Evolutionary conservation across 2,329 filamentous ascomycete genomes (phyloP).

Genomic region (Dactylellina cionopaga): DNA sequence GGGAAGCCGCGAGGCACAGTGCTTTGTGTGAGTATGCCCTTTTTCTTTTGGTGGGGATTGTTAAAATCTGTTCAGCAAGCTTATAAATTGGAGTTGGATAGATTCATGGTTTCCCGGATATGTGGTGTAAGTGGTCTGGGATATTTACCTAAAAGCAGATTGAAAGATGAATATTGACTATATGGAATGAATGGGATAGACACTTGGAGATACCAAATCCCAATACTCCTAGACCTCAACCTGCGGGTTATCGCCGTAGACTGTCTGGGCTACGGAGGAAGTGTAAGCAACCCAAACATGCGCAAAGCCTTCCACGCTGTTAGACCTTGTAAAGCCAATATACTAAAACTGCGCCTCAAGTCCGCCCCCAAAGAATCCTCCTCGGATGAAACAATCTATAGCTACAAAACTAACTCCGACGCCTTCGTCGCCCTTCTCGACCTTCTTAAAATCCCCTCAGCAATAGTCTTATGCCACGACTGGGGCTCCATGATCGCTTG

Average conservation of each 20-base stretch:
- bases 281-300: constrained; percentile 62
- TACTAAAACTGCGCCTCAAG: no score
- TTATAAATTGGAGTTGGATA: constrained; percentile 32
- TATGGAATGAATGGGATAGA: constrained; percentile 26
- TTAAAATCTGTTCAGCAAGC: not conserved
- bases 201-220: constrained; percentile 91
- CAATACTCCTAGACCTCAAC: constrained; percentile 75
- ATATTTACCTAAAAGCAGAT: not conserved
- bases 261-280: constrained; percentile 85
- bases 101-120: constrained; percentile 57
- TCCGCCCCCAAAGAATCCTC: constrained; percentile 70
- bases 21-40: constrained; percentile 52
- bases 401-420: constrained; percentile 75
- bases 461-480: constrained; percentile 90
- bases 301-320: no score
- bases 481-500: constrained; percentile 84
- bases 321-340: no score
- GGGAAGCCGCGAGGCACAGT: constrained; percentile 53
- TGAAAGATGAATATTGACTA: not conserved
- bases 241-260: constrained; percentile 85
- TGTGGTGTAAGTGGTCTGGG: constrained; percentile 55
- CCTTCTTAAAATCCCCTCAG: constrained; percentile 67
- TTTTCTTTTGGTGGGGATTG: not conserved
- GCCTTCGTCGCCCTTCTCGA: constrained; percentile 78
- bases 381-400: constrained; percentile 68